These are phyloP conservation scores for Ampelocalamus luodianensis DNA, from an alignment of 176 grass and related monocot species.

Conservation along the genomic window DNA sequence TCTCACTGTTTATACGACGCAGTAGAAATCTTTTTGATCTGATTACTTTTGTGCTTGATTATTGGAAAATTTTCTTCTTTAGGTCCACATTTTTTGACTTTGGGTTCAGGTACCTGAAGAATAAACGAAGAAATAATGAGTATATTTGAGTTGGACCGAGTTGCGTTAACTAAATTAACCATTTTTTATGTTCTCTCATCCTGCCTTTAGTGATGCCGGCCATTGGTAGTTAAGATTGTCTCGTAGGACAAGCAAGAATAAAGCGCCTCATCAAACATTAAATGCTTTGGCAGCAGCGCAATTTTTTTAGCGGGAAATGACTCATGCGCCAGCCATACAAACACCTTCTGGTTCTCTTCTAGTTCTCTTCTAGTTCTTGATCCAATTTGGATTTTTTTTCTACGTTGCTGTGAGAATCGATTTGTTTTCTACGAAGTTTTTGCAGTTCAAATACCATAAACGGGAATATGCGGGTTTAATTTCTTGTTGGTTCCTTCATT, in stretches of 20 bases:
- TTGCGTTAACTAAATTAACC: neutral
- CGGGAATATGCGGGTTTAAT: neutral
- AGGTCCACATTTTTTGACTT: neutral
- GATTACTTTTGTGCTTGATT: neutral
- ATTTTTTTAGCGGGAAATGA: neutral
- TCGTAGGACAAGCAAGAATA: neutral
- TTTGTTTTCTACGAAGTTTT: neutral
- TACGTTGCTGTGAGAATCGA: neutral
- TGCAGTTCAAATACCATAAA: neutral
- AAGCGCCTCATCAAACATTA: neutral
- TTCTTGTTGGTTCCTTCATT: too few relatives aligned
- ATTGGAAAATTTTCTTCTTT: neutral
- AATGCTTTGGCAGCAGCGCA: neutral
- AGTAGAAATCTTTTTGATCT: neutral
- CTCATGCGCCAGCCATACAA: neutral
- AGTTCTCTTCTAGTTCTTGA: neutral
- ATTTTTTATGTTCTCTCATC: neutral
- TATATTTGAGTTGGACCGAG: neutral
- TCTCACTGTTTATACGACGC: neutral
- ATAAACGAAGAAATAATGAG: neutral
- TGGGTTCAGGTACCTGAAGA: neutral
- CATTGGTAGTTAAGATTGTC: neutral
- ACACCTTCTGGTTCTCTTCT: too few relatives aligned
- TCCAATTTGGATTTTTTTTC: neutral
- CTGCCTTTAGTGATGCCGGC: neutral